phyloP scores from a whole-genome alignment of 176 grass and related monocot species.

The Secale cereale region DNA sequence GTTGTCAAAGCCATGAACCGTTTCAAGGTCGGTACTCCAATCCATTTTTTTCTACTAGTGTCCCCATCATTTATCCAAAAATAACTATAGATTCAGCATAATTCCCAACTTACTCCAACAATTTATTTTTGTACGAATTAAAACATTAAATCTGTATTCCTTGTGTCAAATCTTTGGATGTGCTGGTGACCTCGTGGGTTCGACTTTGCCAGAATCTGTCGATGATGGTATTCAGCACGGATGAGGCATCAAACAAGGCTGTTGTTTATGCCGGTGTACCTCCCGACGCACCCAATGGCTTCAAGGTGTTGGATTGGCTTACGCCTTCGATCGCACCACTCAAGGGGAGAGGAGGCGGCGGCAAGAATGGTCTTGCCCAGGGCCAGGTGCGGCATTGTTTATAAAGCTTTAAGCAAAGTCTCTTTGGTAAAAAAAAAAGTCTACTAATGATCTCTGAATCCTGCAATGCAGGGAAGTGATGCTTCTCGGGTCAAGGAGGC shows the following conservation, averaged over 20 bases:
- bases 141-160: not conserved
- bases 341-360: constrained; percentile 89
- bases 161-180: not conserved
- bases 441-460: not conserved
- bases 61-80: not conserved
- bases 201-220: constrained; percentile 20
- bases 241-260: constrained; percentile 73
- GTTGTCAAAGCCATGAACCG: constrained; percentile 73
- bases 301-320: constrained; percentile 86
- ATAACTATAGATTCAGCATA: not conserved
- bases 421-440: not conserved
- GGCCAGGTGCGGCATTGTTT: constrained; percentile 56
- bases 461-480: constrained; percentile 69
- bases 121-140: not conserved
- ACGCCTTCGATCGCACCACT: constrained; percentile 70
- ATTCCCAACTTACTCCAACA: not conserved
- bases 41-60: not conserved
- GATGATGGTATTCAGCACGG: constrained; percentile 88
- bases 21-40: not conserved
- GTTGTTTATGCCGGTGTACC: constrained; percentile 84
- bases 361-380: constrained; percentile 90
- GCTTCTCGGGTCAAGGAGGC: constrained; percentile 64
- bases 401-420: not conserved
- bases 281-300: constrained; percentile 31
- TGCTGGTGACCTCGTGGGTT: too few relatives aligned